These are phyloP conservation scores for Aspergillus udagawae DNA, from an alignment of 2,329 filamentous ascomycete genomes.

Conservation along the genomic window DNA sequence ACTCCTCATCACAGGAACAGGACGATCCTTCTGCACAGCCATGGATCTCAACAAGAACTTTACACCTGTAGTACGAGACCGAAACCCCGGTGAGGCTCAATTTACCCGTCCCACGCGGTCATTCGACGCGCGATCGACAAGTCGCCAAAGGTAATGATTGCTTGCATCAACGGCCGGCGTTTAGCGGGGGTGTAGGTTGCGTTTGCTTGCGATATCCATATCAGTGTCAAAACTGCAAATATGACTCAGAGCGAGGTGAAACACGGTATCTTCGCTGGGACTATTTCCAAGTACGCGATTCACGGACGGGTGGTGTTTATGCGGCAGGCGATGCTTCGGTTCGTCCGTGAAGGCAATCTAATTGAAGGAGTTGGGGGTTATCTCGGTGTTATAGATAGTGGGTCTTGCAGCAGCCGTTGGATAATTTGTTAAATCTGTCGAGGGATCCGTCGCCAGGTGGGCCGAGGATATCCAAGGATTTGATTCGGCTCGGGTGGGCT, in stretches of 20 bases:
- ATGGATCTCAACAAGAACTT: slow-evolving; percentile 33
- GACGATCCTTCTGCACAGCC: slow-evolving; percentile 42
- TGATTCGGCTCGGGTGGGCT: slow-evolving; percentile 28
- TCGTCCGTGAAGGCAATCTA: slow-evolving; percentile 26
- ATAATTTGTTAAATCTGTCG: background rate
- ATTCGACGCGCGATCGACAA: slow-evolving; percentile 37
- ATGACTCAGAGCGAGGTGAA: slow-evolving; percentile 41
- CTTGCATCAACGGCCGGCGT: slow-evolving; percentile 40
- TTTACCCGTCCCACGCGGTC: slow-evolving; percentile 23
- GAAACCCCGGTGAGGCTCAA: slow-evolving; percentile 6
- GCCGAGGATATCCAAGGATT: slow-evolving; percentile 28
- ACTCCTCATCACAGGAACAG: slow-evolving; percentile 33
- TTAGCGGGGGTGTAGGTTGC: slow-evolving; percentile 44
- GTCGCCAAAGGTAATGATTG: slow-evolving; percentile 41
- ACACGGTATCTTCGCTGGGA: slow-evolving; percentile 36
- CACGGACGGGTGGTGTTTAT: slow-evolving; percentile 38
- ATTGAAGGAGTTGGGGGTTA: slow-evolving; percentile 19
- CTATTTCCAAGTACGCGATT: slow-evolving; percentile 39
- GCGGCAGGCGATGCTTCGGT: slow-evolving; percentile 38
- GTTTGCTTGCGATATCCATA: slow-evolving; percentile 41
- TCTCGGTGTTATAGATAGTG: slow-evolving; percentile 20
- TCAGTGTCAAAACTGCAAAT: slow-evolving; percentile 11
- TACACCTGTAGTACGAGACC: slow-evolving; percentile 16
- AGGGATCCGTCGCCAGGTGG: background rate
- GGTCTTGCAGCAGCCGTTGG: background rate